Evolutionary conservation across 305 asterid species (phyloP).

Genomic region (Solanum chacoense): DNA sequence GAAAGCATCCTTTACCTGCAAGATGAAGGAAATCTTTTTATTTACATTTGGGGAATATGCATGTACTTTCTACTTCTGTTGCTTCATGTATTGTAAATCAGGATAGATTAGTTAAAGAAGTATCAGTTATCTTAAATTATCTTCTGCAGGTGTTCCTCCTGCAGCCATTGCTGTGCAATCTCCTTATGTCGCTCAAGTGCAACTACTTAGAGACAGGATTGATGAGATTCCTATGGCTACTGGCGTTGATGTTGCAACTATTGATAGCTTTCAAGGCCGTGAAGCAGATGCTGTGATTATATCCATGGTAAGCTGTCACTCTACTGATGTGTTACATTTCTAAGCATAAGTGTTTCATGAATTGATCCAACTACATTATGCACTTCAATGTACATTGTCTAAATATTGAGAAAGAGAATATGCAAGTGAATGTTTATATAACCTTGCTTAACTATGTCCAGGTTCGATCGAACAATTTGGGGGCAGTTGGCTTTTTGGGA

Average conservation of each 20-base stretch:
- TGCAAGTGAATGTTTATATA: neutral
- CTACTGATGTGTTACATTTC: neutral
- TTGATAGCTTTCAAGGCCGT: conserved; percentile 98
- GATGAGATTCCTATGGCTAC: conserved; percentile 66
- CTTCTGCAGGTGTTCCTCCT: conserved; percentile 68
- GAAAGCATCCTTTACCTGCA: neutral
- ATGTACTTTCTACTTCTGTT: neutral
- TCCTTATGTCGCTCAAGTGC: conserved; percentile 98
- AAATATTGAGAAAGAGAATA: neutral
- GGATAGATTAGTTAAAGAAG: neutral
- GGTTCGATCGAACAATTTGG: conserved; percentile 94
- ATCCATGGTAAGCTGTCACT: conserved; percentile 59
- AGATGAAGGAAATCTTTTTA: neutral
- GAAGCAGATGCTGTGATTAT: conserved; percentile 95
- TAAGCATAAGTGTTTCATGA: neutral
- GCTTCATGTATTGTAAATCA: neutral
- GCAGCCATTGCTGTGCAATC: conserved; percentile 83
- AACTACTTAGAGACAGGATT: conserved; percentile 76
- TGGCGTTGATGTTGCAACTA: conserved; percentile 91
- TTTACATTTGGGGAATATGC: neutral
- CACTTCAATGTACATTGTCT: neutral
- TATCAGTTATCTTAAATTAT: conserved; percentile 1
- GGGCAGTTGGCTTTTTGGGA: conserved; percentile 96
- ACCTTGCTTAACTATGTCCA: conserved; percentile 14
- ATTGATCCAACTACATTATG: neutral